Percentiles rank a stretch among this genome's conserved stretches.
Evolutionary conservation across 2,329 filamentous ascomycete genomes (phyloP).

Genomic region (Hypoxylon sp.): DNA sequence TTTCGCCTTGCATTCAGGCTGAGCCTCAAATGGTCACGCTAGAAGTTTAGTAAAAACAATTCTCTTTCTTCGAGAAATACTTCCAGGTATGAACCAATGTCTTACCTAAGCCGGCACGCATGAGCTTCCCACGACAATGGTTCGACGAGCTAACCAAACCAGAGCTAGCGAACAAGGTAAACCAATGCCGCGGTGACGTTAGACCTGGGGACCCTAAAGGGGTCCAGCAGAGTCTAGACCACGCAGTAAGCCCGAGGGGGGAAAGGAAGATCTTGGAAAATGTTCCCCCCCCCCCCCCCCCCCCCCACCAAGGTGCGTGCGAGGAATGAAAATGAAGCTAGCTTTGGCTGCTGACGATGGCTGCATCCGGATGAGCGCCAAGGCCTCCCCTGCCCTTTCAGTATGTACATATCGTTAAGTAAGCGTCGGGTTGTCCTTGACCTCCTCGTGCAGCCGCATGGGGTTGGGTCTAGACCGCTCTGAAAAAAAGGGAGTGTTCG

Average conservation of each 20-base stretch:
- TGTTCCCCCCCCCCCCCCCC: too few relatives aligned
- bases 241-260: constrained; percentile 27
- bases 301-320: too few relatives aligned
- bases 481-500: constrained; percentile 31
- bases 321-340: constrained; percentile 12
- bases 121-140: constrained; percentile 10
- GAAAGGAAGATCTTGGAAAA: constrained; percentile 19
- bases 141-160: constrained; percentile 13
- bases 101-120: constrained; percentile 17
- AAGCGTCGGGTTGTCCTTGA: too few relatives aligned
- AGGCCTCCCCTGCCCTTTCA: constrained; percentile 10
- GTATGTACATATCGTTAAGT: constrained; percentile 15
- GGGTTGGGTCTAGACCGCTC: constrained; percentile 36
- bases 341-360: constrained; percentile 34
- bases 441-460: too few relatives aligned
- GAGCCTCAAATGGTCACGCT: too few relatives aligned
- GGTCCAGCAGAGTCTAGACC: constrained; percentile 23
- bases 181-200: constrained; percentile 27
- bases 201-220: constrained; percentile 12
- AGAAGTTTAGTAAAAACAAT: too few relatives aligned
- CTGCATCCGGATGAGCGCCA: constrained; percentile 21
- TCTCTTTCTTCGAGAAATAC: too few relatives aligned
- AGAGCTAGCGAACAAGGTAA: too few relatives aligned
- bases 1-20: constrained; percentile 1
- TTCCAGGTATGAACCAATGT: too few relatives aligned